Evolutionary conservation across 331 rosid genomes (phyloP).

Genomic region (Pyracantha coccinea): DNA sequence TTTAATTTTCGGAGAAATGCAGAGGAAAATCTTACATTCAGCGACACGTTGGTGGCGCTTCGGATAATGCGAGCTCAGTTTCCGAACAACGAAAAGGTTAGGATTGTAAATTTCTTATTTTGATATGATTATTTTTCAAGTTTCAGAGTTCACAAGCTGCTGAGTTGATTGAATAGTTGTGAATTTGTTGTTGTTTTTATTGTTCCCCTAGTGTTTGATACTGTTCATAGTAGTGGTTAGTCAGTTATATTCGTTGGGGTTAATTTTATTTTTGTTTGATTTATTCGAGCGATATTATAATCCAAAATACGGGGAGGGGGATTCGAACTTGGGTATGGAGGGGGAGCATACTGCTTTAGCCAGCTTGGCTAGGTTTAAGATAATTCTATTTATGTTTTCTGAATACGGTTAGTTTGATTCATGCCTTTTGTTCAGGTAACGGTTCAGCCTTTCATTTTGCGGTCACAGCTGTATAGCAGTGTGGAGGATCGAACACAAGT

Average conservation of each 20-base stretch:
- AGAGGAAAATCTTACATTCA: conserved; percentile 70
- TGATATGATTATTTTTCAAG: neutral
- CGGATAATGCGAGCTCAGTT: conserved; percentile 95
- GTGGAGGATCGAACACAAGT: conserved; percentile 85
- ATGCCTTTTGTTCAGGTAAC: conserved; percentile 46
- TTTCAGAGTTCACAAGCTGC: neutral
- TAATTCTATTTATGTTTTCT: neutral
- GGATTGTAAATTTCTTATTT: neutral
- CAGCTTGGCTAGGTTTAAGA: too few species aligned
- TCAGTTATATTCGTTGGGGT: neutral
- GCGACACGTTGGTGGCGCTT: conserved; percentile 84
- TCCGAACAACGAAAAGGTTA: conserved; percentile 55
- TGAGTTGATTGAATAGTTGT: neutral
- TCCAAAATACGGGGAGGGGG: too few species aligned
- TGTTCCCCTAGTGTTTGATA: neutral
- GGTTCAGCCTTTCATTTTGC: conserved; percentile 68
- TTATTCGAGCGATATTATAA: too few species aligned
- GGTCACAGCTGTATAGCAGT: conserved; percentile 93
- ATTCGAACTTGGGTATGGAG: too few species aligned
- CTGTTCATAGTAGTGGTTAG: neutral
- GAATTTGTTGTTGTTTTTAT: neutral
- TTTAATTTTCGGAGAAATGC: conserved; percentile 4
- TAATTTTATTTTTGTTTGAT: neutral
- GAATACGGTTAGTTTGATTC: conserved; percentile 1
- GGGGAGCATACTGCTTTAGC: too few species aligned